phyloP scores from a whole-genome alignment of 2,329 filamentous ascomycete species.

The Nigrospora osmanthi region DNA sequence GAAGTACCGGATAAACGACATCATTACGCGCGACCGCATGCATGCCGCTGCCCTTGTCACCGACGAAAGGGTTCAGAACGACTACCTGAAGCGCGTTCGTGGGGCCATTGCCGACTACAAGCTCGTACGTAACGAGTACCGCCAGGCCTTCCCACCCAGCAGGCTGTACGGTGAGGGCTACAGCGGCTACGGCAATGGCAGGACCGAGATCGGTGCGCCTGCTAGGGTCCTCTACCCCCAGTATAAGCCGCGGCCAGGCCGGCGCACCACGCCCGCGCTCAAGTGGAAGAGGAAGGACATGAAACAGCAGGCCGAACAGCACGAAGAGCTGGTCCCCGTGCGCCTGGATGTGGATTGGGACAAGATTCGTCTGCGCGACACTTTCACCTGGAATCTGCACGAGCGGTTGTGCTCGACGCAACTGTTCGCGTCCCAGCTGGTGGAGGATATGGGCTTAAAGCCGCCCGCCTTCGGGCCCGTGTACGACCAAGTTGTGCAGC shows the following conservation, averaged over 20 bases:
- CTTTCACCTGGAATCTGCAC: slow-evolving; percentile 97
- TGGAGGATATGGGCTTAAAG: slow-evolving; percentile 83
- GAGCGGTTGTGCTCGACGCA: slow-evolving; percentile 76
- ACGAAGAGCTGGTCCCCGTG: slow-evolving; percentile 86
- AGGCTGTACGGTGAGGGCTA: slow-evolving; percentile 69
- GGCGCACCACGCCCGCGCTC: slow-evolving; percentile 64
- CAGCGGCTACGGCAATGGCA: slow-evolving; percentile 79
- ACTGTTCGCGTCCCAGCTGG: slow-evolving; percentile 78
- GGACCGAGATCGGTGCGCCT: slow-evolving; percentile 63
- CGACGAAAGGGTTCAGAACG: slow-evolving; percentile 44
- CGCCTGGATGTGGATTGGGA: slow-evolving; percentile 92
- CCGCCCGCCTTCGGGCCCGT: slow-evolving; percentile 60
- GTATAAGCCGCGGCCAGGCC: slow-evolving; percentile 68
- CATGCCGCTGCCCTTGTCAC: slow-evolving; percentile 44
- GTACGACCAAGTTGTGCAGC: slow-evolving; percentile 51
- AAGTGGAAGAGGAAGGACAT: slow-evolving; percentile 74
- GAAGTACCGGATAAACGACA: slow-evolving; percentile 45
- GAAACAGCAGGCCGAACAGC: slow-evolving; percentile 77
- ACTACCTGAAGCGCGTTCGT: slow-evolving; percentile 54
- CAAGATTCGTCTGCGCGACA: slow-evolving; percentile 90
- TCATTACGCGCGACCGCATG: slow-evolving; percentile 44
- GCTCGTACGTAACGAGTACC: slow-evolving; percentile 46
- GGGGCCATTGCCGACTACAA: slow-evolving; percentile 65
- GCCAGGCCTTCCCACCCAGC: slow-evolving; percentile 46
- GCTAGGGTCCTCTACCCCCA: slow-evolving; percentile 72